A percentile compares a stretch with the other conserved stretches of the same genome.
phyloP scores from a whole-genome alignment of 1,284 basidiomycete species.

The Erythrobasidium hasegawianum region DNA sequence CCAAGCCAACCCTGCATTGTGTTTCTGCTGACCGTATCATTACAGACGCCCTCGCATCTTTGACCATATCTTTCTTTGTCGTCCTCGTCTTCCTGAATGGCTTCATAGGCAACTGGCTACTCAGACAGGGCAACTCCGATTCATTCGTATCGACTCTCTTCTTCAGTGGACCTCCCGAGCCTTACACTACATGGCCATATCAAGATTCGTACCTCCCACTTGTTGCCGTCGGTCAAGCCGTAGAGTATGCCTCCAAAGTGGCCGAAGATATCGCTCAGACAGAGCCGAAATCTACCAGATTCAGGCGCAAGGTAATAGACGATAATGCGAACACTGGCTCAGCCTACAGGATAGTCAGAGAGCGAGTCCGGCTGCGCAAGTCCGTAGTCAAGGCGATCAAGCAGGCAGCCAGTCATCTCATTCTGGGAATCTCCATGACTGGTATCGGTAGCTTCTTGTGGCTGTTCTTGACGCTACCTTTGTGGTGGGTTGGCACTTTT shows the following conservation, averaged over 20 bases:
- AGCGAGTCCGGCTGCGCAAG: background rate
- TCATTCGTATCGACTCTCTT: constrained; percentile 17
- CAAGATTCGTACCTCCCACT: constrained; percentile 18
- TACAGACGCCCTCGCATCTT: constrained; percentile 16
- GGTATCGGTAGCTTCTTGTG: constrained; percentile 32
- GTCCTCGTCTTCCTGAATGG: constrained; percentile 25
- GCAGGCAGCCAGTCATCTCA: constrained; percentile 8
- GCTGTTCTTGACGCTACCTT: constrained; percentile 27
- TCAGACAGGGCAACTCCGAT: constrained; percentile 12
- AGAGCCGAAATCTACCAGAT: background rate
- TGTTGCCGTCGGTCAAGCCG: constrained; percentile 30
- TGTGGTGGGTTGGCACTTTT: constrained; percentile 12
- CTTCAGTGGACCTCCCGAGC: constrained; percentile 23
- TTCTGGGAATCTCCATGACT: constrained; percentile 29
- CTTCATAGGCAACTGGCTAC: constrained; percentile 32
- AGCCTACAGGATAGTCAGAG: constrained; percentile 23
- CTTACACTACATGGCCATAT: constrained; percentile 15
- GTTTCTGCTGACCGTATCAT: background rate
- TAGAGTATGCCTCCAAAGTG: constrained; percentile 22
- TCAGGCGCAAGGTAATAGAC: background rate
- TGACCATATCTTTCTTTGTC: constrained; percentile 26
- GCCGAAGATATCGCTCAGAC: constrained; percentile 9
- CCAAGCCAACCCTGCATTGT: background rate
- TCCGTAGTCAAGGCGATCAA: background rate
- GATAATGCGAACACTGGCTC: constrained; percentile 6